Evolutionary conservation across 2,329 filamentous ascomycete genomes (phyloP), one percentile per base, ranked within the genome.

Genomic region (Dactylellina haptotyla): DNA sequence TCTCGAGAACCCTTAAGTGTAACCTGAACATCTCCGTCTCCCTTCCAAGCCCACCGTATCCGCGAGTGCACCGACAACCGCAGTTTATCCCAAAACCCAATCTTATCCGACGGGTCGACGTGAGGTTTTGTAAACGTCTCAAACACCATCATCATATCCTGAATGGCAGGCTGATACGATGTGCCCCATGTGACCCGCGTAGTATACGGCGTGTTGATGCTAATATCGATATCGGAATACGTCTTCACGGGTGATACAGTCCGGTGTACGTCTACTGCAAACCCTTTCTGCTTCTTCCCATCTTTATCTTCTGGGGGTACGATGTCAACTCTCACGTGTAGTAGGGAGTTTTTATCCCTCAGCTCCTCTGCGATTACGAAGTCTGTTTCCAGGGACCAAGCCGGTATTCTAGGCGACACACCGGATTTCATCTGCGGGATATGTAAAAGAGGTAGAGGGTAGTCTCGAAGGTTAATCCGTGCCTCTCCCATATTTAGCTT

Each of bases 121-220:
- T 94, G 93, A 5, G 94, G 92, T 80, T 99, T 99, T 0, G 94
- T 97, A 80, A 99, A 98, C 1, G 91, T 94, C 81, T 99, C 95
- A 74, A 99, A 91, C 25, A 93, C 93, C 87, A 98, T 97, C 95
- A 99, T 99, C 90, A 98, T 97, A 79, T 99, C 96, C 80, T 99
- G 95, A 53, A 99, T 94, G 1, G 94, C 94, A 26, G 96, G 95
- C 79, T 99, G 96, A 79, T 98, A 99, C 1, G 93, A 97, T 48
- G 95, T 93, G 5, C 93, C 93, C 96, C 95, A 99, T 0, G 94
- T 97, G 59, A 99, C 94, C 46, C 91, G 88, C 0, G 95, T 99
- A 1, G 96, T 92, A 69, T 94, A 87, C 61, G 89, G 90, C 1
- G 94, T 97, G 80, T 98, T 97, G 80, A 99, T 93, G 75, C 97